Evolutionary conservation across 805 yeast genomes (phyloP).

Genomic region (Kodamaea sagamina): DNA sequence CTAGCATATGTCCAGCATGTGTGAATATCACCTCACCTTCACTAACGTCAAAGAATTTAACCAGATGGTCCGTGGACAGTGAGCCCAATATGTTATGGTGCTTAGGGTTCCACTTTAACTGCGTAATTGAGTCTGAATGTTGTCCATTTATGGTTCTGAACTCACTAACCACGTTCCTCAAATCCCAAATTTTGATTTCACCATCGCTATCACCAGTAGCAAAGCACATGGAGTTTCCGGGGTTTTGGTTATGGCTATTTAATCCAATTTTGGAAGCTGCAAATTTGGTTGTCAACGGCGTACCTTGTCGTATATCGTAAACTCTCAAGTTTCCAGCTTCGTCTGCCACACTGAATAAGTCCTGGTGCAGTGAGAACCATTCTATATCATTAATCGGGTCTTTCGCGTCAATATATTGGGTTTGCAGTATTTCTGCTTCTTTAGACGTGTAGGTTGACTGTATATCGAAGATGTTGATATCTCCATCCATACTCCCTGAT

Average conservation of each 20-base stretch:
- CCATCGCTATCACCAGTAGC: constrained; percentile 72
- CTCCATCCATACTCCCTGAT: constrained; percentile 65
- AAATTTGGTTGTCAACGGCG: not conserved
- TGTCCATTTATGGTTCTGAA: constrained; percentile 2
- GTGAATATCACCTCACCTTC: constrained; percentile 49
- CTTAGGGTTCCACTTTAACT: constrained; percentile 72
- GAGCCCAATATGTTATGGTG: constrained; percentile 57
- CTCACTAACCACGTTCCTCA: constrained; percentile 39
- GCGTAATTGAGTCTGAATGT: constrained; percentile 58
- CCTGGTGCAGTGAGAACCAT: constrained; percentile 65
- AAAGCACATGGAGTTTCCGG: constrained; percentile 53
- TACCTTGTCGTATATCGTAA: constrained; percentile 51
- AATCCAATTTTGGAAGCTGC: constrained; percentile 37
- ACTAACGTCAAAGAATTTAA: constrained; percentile 60
- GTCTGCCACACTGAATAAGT: constrained; percentile 64
- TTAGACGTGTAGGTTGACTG: constrained; percentile 33
- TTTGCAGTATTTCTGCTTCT: not conserved
- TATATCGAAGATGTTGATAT: constrained; percentile 69
- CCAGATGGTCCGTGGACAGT: constrained; percentile 64
- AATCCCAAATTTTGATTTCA: constrained; percentile 60
- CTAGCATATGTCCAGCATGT: constrained; percentile 88
- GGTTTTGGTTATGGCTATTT: constrained; percentile 63
- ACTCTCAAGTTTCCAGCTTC: constrained; percentile 57
- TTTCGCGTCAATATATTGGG: constrained; percentile 15
- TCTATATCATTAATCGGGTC: constrained; percentile 70